Percentiles rank a stretch among this genome's conserved stretches.
Evolutionary conservation across 768 basidiomycete genomes (phyloP).

Genomic region (Collybia nuda): DNA sequence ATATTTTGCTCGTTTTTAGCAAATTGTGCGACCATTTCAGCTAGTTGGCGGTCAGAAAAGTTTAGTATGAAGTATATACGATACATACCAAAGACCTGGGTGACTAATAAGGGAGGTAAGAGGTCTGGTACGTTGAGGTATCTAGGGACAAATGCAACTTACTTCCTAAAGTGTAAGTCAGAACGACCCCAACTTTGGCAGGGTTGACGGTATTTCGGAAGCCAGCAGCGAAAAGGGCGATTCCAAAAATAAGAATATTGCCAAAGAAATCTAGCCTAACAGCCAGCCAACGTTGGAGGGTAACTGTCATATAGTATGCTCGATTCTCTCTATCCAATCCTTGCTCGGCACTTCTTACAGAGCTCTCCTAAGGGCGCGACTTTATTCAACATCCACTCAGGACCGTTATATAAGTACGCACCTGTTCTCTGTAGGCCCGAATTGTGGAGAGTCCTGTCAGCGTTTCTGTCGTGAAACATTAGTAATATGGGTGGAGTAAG

Average conservation of each 20-base stretch:
- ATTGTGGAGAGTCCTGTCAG: constrained; percentile 65
- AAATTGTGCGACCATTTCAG: constrained; percentile 53
- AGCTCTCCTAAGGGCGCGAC: constrained; percentile 32
- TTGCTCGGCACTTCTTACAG: constrained; percentile 47
- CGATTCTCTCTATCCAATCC: constrained; percentile 59
- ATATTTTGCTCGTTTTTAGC: constrained; percentile 68
- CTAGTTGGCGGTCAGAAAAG: constrained; percentile 21
- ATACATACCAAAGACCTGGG: constrained; percentile 43
- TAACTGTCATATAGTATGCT: constrained; percentile 63
- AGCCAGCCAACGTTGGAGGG: constrained; percentile 64
- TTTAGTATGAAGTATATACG: neutral
- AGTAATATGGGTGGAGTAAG: neutral
- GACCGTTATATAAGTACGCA: constrained; percentile 12
- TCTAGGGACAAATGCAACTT: constrained; percentile 18
- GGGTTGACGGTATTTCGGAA: constrained; percentile 49
- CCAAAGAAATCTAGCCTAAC: constrained; percentile 66
- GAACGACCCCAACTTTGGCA: constrained; percentile 53
- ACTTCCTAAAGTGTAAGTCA: constrained; percentile 51
- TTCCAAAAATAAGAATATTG: constrained; percentile 65
- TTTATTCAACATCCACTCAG: no score
- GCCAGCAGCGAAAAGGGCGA: constrained; percentile 66
- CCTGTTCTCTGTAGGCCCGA: constrained; percentile 57
- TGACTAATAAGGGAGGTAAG: constrained; percentile 28
- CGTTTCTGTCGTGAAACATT: constrained; percentile 38
- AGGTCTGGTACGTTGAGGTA: neutral